A percentile compares a stretch with the other conserved stretches of the same genome.
These are phyloP conservation scores for Vitis hybrid DNA, from an alignment of 177 flowering plant genomes.

Conservation along the genomic window DNA sequence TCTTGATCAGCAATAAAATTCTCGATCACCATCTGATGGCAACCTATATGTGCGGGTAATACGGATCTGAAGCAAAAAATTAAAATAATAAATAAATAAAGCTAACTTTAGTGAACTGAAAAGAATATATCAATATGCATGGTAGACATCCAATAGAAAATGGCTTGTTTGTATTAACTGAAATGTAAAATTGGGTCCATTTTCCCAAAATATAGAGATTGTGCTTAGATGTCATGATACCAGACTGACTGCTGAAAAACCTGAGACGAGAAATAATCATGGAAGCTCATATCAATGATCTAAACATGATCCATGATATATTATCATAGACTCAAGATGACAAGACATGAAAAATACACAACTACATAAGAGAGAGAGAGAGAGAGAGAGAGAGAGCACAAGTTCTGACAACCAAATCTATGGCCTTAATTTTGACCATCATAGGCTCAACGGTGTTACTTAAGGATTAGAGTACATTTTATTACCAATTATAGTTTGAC, in stretches of 20 bases:
- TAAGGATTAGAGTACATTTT: too few relatives aligned
- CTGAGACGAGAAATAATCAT: not conserved
- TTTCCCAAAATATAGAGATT: not conserved
- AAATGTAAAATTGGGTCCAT: not conserved
- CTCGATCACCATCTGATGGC: constrained; percentile 25
- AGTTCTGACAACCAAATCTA: not conserved
- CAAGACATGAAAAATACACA: too few relatives aligned
- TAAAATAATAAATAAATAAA: not conserved
- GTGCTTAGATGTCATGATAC: not conserved
- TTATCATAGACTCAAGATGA: not conserved
- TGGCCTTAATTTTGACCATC: not conserved
- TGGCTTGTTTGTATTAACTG: not conserved
- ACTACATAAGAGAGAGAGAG: not conserved
- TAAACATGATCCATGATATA: not conserved
- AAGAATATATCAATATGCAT: not conserved
- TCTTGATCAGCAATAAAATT: not conserved
- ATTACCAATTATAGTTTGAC: too few relatives aligned
- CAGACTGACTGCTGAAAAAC: not conserved
- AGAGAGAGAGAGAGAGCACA: too few relatives aligned
- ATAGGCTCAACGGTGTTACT: too few relatives aligned
- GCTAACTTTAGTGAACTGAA: not conserved
- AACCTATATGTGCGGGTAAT: constrained; percentile 51
- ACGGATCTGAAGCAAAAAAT: constrained; percentile 51
- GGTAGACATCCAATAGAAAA: not conserved
- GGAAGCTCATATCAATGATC: not conserved